Base-by-base conservation (phyloP, 768 basidiomycete genomes). In the Boletus subparvulus region DNA sequence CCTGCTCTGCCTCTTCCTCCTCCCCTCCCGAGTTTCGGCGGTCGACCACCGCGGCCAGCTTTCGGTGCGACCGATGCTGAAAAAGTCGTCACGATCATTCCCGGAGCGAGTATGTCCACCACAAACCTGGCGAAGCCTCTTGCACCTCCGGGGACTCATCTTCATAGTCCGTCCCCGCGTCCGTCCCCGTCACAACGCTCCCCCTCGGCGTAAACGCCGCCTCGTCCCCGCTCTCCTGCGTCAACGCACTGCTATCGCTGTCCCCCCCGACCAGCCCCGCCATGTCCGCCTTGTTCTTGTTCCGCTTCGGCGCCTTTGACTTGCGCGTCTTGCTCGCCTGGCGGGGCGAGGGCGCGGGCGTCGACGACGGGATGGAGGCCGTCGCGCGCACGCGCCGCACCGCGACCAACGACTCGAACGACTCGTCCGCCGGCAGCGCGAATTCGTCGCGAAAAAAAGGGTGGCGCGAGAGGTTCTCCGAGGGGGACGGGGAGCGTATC, bases 171-270 rank as follows among this genome's bases (percentile, higher is more conserved):
- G 86, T 87, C 11, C 84, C 85, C 9, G 66, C 81, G 61, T 91
- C 90, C 4, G 89, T 88, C 30, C 82, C 87, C 3, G 88, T 90
- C 17, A 84, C 77, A 33, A 83, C 78, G 59, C 88, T 90, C 35
- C 83, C 86, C 64, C 82, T 75, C 1, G 85, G 84, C 10, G 85
- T 86, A 26, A 80, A 83, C 17, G 71, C 75, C 6, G 72, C 74
- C 65, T 92, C 90, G 54, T 92, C 90, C 8, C 84, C 88, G 58
- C 88, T 91, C 69, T 92, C 89, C 67, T 88, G 85, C 4, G 90
- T 92, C 64, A 92, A 69, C 28, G 87, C 90, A 60, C 90, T 92
- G 64, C 88, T 90, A 60, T 92, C 90, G 65, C 90, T 92, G 65
- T 92, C 89, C 1, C 90, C 90, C 14, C 83, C 84, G 3, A 91